Evolutionary conservation across 2,329 filamentous ascomycete species (phyloP).

Genomic region (Cordyceps fumosorosea): DNA sequence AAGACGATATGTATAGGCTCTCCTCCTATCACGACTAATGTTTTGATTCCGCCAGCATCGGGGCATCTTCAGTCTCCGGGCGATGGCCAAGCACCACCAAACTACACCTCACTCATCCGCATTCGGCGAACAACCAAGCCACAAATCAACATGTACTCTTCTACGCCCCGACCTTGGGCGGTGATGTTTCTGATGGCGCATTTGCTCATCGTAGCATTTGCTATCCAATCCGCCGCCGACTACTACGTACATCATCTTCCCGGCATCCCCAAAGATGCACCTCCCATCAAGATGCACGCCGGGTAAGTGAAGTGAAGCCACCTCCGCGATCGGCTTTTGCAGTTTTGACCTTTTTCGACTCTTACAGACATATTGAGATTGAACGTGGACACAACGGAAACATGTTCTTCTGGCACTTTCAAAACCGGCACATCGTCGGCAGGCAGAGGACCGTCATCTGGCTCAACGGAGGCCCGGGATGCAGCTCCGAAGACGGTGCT

Average conservation of each 20-base stretch:
- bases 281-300: background rate
- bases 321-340: background rate
- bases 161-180: too few species aligned
- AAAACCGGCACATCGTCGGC: background rate
- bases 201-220: background rate
- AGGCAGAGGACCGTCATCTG: background rate
- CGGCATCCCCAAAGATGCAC: background rate
- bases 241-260: background rate
- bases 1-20: background rate
- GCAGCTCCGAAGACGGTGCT: constrained; percentile 93
- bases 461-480: constrained; percentile 84
- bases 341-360: background rate
- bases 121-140: too few species aligned
- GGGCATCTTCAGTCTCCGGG: background rate
- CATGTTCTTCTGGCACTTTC: background rate
- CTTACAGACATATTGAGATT: constrained; percentile 33
- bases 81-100: background rate
- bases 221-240: background rate
- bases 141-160: background rate
- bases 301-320: background rate
- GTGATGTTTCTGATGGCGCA: background rate
- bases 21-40: background rate
- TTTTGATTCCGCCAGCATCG: background rate
- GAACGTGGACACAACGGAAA: background rate
- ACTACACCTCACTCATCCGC: background rate